These are phyloP conservation scores for Tylopilus felleus DNA, from an alignment of 768 basidiomycete genomes.

Conservation along the genomic window DNA sequence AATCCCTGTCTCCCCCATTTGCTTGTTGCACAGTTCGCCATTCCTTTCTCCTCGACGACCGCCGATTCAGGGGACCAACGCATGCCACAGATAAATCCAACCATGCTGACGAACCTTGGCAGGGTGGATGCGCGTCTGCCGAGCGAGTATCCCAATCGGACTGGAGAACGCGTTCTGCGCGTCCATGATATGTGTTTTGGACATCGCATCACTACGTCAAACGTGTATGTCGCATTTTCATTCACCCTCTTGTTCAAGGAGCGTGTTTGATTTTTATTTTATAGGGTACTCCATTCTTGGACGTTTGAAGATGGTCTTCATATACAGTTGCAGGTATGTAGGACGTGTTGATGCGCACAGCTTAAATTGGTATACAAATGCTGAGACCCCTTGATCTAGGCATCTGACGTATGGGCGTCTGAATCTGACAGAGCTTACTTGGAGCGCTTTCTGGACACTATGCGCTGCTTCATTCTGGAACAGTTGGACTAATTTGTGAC, in stretches of 20 bases:
- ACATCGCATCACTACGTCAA: slow-evolving; percentile 1
- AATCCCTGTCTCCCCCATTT: slow-evolving; percentile 5
- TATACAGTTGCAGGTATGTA: slow-evolving; percentile 3
- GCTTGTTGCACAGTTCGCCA: background rate
- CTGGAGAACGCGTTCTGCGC: background rate
- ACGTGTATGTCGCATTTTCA: background rate
- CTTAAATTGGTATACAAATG: background rate
- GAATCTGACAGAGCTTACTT: slow-evolving; percentile 1
- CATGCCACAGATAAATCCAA: background rate
- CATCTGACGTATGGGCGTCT: background rate
- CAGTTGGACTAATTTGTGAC: background rate
- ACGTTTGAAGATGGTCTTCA: background rate
- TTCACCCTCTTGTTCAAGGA: no score
- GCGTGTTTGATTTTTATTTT: background rate
- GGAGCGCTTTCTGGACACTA: background rate
- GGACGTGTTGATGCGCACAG: background rate
- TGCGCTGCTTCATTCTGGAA: background rate
- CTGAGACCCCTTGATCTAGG: background rate
- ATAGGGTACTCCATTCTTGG: slow-evolving; percentile 3
- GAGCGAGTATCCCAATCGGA: background rate
- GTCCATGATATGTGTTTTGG: slow-evolving; percentile 3
- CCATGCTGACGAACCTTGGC: slow-evolving; percentile 1
- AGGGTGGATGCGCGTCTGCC: background rate
- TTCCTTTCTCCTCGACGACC: background rate
- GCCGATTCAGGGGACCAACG: background rate